Percentiles rank a stretch among this genome's conserved stretches.
These are phyloP conservation scores for Schizopora paradoxa DNA, from an alignment of 1,284 basidiomycete species.

Conservation along the genomic window DNA sequence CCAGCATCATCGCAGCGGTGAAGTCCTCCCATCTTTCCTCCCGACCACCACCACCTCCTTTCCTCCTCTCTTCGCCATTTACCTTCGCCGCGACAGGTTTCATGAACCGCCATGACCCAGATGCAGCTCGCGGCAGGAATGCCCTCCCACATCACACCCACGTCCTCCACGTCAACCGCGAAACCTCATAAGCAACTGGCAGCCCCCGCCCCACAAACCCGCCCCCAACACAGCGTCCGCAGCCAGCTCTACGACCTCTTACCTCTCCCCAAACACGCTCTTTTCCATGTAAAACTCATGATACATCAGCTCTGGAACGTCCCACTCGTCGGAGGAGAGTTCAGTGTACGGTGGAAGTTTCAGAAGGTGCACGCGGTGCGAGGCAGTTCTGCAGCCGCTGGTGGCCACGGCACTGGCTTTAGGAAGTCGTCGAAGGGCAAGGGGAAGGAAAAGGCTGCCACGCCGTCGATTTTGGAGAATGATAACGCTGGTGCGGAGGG, in stretches of 20 bases:
- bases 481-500: slow-evolving; percentile 2
- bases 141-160: not conserved
- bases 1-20: too few relatives aligned
- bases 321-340: slow-evolving; percentile 71
- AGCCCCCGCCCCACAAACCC: not conserved
- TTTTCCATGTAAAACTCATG: slow-evolving; percentile 59
- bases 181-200: not conserved
- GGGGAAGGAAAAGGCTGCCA: slow-evolving; percentile 26
- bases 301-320: slow-evolving; percentile 74
- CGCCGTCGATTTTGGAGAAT: slow-evolving; percentile 18
- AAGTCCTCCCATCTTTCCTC: too few relatives aligned
- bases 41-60: too few relatives aligned
- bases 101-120: too few relatives aligned
- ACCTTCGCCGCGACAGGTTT: too few relatives aligned
- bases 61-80: too few relatives aligned
- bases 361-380: slow-evolving; percentile 44
- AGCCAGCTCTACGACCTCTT: slow-evolving; percentile 49
- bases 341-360: slow-evolving; percentile 72
- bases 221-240: slow-evolving; percentile 29
- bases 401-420: slow-evolving; percentile 4
- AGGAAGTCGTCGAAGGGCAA: slow-evolving; percentile 27
- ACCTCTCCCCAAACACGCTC: slow-evolving; percentile 53
- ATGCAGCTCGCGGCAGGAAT: too few relatives aligned
- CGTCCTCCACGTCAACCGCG: slow-evolving; percentile 9
- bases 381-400: slow-evolving; percentile 18